Percentiles rank a stretch among this genome's conserved stretches.
phyloP scores from a whole-genome alignment of 1,284 basidiomycete species.

The Porodaedalea pini region DNA sequence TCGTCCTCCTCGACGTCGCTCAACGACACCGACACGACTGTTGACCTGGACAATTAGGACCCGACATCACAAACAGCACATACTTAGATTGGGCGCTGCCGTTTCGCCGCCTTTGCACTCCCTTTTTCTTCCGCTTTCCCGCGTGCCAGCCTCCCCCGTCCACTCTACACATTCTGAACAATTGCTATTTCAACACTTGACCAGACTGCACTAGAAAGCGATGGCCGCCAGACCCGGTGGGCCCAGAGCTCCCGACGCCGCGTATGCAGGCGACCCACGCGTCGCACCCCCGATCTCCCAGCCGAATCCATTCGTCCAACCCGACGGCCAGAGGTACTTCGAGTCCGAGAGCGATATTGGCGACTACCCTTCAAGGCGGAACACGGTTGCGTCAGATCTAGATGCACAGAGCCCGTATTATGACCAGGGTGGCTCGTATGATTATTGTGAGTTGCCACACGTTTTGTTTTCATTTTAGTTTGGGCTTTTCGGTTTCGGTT shows the following conservation, averaged over 20 bases:
- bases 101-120: not conserved
- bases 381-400: conserved; percentile 11
- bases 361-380: conserved; percentile 13
- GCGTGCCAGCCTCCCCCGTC: not conserved
- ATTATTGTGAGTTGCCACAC: conserved; percentile 19
- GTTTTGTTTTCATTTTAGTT: not conserved
- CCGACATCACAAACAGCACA: not conserved
- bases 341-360: conserved; percentile 18
- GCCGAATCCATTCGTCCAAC: conserved; percentile 6
- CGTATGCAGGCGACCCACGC: conserved; percentile 14
- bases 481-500: not conserved
- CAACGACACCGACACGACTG: not conserved
- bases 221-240: conserved; percentile 17
- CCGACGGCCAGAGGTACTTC: conserved; percentile 11
- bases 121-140: not conserved
- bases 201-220: not conserved
- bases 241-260: conserved; percentile 17
- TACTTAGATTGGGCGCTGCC: not conserved
- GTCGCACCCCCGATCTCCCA: conserved; percentile 4
- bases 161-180: not conserved
- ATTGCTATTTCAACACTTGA: not conserved
- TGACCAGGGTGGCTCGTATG: conserved; percentile 11
- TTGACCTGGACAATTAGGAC: not conserved
- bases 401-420: conserved; percentile 17
- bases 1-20: not conserved